phyloP scores from a whole-genome alignment of 345 rosid species.

The Psidium friedrichsthalianum region DNA sequence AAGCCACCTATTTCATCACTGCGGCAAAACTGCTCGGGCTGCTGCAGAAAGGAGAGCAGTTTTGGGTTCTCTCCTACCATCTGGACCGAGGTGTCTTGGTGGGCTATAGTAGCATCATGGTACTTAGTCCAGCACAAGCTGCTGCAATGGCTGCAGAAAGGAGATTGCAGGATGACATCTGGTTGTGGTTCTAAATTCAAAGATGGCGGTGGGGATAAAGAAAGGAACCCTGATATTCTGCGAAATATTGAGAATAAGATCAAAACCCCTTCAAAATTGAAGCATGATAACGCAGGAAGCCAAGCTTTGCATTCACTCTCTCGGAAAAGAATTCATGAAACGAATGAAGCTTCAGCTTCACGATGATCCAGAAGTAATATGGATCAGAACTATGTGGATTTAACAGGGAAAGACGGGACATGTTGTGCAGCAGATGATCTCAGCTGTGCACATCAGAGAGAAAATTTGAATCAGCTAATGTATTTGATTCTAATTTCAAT shows the following conservation, averaged over 20 bases:
- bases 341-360: slow-evolving; percentile 3
- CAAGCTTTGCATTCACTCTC: slow-evolving; percentile 5
- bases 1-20: slow-evolving; percentile 62
- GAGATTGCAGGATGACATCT: slow-evolving; percentile 65
- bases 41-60: slow-evolving; percentile 72
- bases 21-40: slow-evolving; percentile 31
- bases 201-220: slow-evolving; percentile 26
- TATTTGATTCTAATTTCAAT: background rate
- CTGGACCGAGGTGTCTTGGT: slow-evolving; percentile 74
- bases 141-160: slow-evolving; percentile 98
- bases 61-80: slow-evolving; percentile 43
- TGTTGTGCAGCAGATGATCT: background rate
- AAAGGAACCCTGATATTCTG: slow-evolving; percentile 14
- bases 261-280: slow-evolving; percentile 12
- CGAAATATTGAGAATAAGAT: slow-evolving; percentile 8
- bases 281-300: slow-evolving; percentile 5
- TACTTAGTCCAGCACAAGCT: slow-evolving; percentile 77
- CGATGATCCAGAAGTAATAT: slow-evolving; percentile 5
- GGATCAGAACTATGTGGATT: background rate
- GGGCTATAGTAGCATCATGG: slow-evolving; percentile 63
- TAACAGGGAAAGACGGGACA: slow-evolving; percentile 7
- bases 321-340: slow-evolving; percentile 33
- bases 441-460: background rate
- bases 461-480: background rate
- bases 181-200: slow-evolving; percentile 69